Percentiles rank a stretch among this genome's conserved stretches.
These are phyloP conservation scores for Ettlia oleoabundans DNA, from an alignment of 139 green algal species.

Conservation along the genomic window DNA sequence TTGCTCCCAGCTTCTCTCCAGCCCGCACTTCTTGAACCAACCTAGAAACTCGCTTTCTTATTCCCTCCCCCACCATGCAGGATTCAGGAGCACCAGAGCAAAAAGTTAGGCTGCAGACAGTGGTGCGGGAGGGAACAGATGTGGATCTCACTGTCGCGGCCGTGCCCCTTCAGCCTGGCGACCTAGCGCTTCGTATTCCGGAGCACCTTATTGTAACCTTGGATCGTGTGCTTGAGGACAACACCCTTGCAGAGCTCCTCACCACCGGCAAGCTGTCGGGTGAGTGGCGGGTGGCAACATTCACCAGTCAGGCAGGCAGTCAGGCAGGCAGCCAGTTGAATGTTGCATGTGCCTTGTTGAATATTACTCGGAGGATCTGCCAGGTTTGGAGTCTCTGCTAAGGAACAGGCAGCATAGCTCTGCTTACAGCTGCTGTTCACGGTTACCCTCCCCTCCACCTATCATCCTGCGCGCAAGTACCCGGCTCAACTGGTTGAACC, in stretches of 20 bases:
- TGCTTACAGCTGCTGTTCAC: background rate
- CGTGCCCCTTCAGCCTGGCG: conserved; percentile 56
- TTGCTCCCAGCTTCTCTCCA: too few species aligned
- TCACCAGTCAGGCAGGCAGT: background rate
- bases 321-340: background rate
- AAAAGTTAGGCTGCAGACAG: conserved; percentile 11
- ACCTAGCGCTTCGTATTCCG: conserved; percentile 79
- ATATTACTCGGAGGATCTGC: too few species aligned
- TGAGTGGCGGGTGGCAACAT: too few species aligned
- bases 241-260: conserved; percentile 83
- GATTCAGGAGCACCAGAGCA: conserved; percentile 42
- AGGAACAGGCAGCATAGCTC: background rate
- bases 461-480: too few species aligned
- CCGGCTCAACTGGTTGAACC: too few species aligned
- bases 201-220: conserved; percentile 87
- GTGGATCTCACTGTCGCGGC: conserved; percentile 63
- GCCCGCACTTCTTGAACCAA: background rate
- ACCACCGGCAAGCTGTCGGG: conserved; percentile 87
- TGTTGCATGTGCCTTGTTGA: too few species aligned
- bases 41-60: too few species aligned
- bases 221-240: conserved; percentile 52
- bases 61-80: conserved; percentile 18
- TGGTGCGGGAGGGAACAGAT: conserved; percentile 20
- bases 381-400: background rate
- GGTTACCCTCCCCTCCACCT: background rate